phyloP scores from a whole-genome alignment of 148 eudicot species.

The Vaccinium macrocarpon region DNA sequence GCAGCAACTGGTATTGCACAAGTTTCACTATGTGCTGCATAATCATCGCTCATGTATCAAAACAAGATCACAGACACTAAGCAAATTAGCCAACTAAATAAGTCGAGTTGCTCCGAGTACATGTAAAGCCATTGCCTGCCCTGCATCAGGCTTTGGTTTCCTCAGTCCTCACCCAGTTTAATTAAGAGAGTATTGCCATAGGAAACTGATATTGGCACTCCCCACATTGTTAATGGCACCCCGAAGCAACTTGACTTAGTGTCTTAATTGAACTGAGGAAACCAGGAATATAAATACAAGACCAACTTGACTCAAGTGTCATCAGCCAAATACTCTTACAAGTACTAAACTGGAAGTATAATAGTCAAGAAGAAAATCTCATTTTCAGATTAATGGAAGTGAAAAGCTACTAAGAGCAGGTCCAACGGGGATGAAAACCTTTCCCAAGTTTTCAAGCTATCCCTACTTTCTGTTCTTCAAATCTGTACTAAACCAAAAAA shows the following conservation, averaged over 20 bases:
- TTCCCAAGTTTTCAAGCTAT: neutral
- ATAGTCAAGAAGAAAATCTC: neutral
- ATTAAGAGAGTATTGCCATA: neutral
- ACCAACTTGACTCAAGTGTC: neutral
- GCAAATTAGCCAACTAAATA: neutral
- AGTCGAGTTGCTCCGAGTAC: too few species aligned
- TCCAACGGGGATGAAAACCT: neutral
- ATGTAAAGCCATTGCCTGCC: too few species aligned
- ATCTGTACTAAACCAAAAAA: neutral
- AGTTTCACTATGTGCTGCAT: neutral
- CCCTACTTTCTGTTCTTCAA: too few species aligned
- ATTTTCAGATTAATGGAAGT: neutral
- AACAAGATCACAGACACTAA: neutral
- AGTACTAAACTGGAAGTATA: neutral
- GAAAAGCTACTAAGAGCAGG: neutral
- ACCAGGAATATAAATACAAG: too few species aligned
- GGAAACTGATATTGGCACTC: too few species aligned
- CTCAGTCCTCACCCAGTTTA: neutral
- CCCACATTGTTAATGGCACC: too few species aligned
- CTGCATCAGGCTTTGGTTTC: neutral
- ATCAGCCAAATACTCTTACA: neutral
- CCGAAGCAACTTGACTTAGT: too few species aligned
- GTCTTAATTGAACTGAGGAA: too few species aligned
- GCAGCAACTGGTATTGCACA: too few species aligned
- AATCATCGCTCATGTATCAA: neutral